Evolutionary conservation across 495 filamentous ascomycete species (phyloP).

Genomic region (Cladorrhinum samala): DNA sequence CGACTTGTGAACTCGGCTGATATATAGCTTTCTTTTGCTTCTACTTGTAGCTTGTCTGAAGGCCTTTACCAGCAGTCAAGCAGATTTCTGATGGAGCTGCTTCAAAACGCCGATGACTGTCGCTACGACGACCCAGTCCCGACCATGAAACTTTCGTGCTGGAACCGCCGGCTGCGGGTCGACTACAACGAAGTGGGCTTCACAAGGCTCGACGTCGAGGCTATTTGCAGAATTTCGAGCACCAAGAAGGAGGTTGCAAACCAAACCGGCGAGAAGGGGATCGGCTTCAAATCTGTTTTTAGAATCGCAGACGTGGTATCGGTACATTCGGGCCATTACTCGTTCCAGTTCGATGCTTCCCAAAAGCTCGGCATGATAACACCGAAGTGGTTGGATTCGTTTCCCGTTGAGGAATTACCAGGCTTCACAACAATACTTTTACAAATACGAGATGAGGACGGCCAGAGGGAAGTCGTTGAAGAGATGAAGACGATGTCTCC

Average conservation of each 20-base stretch:
- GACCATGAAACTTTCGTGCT: background rate
- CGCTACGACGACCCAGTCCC: background rate
- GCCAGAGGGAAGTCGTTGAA: background rate
- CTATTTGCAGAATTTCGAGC: background rate
- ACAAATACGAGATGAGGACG: background rate
- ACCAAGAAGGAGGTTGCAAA: background rate
- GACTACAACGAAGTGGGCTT: background rate
- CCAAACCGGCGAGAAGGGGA: background rate
- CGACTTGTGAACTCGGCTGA: too few species aligned
- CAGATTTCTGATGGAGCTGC: background rate
- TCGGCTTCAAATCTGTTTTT: constrained; percentile 1
- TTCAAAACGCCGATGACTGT: background rate
- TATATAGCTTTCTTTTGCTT: too few species aligned
- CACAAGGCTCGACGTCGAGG: background rate
- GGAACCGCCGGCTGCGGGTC: background rate
- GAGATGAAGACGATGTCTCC: too few species aligned
- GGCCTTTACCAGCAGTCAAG: too few species aligned
- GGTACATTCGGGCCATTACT: background rate
- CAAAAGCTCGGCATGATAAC: background rate
- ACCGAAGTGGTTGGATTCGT: background rate
- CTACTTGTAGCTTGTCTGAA: too few species aligned
- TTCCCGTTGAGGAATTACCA: background rate
- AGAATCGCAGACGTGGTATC: background rate
- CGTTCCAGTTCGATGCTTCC: background rate
- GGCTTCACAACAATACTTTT: background rate